phyloP scores from a whole-genome alignment of 139 green algal genomes.

The Diplosphaera chodatii region DNA sequence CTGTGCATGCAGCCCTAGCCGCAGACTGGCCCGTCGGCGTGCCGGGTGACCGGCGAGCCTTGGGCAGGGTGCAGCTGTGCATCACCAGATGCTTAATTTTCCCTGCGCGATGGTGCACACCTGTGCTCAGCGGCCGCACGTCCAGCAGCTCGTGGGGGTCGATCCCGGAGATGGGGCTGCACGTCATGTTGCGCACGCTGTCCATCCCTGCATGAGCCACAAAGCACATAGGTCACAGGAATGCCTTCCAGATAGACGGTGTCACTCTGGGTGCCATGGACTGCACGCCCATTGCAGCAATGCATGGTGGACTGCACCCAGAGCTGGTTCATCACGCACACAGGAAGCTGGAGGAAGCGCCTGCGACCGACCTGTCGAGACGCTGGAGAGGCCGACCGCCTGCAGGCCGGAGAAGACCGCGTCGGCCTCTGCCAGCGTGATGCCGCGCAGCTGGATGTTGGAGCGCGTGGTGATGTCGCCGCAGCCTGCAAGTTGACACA shows the following conservation, averaged over 20 bases:
- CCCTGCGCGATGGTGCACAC: slow-evolving; percentile 2
- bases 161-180: slow-evolving; percentile 71
- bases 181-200: slow-evolving; percentile 95
- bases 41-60: no score
- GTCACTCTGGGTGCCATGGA: no score
- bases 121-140: slow-evolving; percentile 48
- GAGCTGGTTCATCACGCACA: no score
- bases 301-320: no score
- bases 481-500: slow-evolving; percentile 62
- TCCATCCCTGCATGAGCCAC: slow-evolving; percentile 91
- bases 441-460: slow-evolving; percentile 92
- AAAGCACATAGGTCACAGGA: no score
- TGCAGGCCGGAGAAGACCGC: slow-evolving; percentile 55
- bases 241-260: no score
- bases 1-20: no score
- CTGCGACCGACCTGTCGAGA: slow-evolving; percentile 54
- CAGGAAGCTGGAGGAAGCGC: no score
- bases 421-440: slow-evolving; percentile 67
- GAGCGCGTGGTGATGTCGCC: slow-evolving; percentile 96
- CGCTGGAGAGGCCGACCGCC: slow-evolving; percentile 60
- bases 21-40: no score
- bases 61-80: no score
- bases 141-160: slow-evolving; percentile 94
- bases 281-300: no score
- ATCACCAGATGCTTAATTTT: neutral